These are phyloP conservation scores for Cochlearia excelsa DNA, from an alignment of 345 rosid species.

Conservation along the genomic window DNA sequence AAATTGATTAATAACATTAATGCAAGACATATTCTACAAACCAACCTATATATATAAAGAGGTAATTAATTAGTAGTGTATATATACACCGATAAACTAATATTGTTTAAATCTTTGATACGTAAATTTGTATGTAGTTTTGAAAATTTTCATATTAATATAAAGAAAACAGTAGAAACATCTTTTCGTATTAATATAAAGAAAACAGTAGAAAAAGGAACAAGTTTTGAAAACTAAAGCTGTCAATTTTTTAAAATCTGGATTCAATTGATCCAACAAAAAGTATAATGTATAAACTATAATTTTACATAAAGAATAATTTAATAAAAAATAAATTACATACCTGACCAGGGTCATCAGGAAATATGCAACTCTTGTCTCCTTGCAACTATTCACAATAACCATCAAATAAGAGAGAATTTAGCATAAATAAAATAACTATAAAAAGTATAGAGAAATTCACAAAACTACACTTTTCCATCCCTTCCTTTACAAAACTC, in stretches of 20 bases:
- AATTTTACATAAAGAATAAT: slow-evolving; percentile 4
- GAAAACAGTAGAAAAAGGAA: slow-evolving; percentile 17
- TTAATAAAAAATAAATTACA: not conserved
- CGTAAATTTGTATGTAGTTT: too few relatives aligned
- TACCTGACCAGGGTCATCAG: slow-evolving; percentile 96
- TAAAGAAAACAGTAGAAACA: too few relatives aligned
- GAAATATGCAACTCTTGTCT: slow-evolving; percentile 69
- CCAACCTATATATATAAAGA: not conserved
- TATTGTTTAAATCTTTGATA: too few relatives aligned
- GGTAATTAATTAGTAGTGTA: too few relatives aligned
- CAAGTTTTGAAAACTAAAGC: slow-evolving; percentile 36
- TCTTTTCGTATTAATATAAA: slow-evolving; percentile 36
- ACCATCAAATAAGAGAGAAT: too few relatives aligned
- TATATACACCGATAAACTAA: too few relatives aligned
- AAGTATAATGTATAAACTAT: slow-evolving; percentile 31
- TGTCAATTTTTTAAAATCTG: slow-evolving; percentile 25
- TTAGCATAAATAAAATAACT: slow-evolving; percentile 2
- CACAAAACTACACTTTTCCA: too few relatives aligned
- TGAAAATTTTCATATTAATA: too few relatives aligned
- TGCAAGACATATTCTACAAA: not conserved
- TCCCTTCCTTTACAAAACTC: too few relatives aligned
- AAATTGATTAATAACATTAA: too few relatives aligned
- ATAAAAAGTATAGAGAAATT: too few relatives aligned
- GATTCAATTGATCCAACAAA: slow-evolving; percentile 48
- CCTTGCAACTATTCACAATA: slow-evolving; percentile 64